Conservation (phyloP, 176 grass and related monocot species). For the Elaeis guineensis region DNA sequence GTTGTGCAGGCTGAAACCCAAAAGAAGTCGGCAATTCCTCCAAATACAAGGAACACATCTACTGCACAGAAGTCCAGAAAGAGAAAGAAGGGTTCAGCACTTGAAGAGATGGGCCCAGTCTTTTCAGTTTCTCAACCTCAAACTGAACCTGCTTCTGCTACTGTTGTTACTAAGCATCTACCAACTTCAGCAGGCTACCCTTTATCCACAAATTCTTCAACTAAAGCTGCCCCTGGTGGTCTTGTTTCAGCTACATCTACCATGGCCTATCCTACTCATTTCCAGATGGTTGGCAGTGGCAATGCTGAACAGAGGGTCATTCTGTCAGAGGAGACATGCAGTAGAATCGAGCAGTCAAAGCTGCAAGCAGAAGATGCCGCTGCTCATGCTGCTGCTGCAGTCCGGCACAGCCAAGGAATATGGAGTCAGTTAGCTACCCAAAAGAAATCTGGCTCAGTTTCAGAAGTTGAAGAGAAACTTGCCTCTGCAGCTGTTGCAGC, state of each 20-base stretch:
- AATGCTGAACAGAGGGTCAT: slow-evolving; percentile 34
- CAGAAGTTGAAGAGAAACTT: slow-evolving; percentile 77
- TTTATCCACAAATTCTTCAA: slow-evolving; percentile 44
- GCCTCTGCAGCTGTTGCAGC: slow-evolving; percentile 73
- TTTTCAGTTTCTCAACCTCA: slow-evolving; percentile 32
- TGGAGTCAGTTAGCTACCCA: slow-evolving; percentile 57
- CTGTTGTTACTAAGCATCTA: slow-evolving; percentile 24
- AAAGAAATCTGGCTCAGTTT: slow-evolving; percentile 37
- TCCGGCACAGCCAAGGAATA: slow-evolving; percentile 58
- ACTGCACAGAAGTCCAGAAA: slow-evolving; percentile 73
- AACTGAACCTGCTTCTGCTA: slow-evolving; percentile 31
- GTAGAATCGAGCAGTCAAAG: slow-evolving; percentile 59
- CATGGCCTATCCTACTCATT: slow-evolving; percentile 36
- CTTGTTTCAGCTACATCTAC: slow-evolving; percentile 43
- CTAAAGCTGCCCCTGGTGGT: slow-evolving; percentile 30
- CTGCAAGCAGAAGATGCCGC: slow-evolving; percentile 53
- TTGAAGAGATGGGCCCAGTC: slow-evolving; percentile 31
- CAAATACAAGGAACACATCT: slow-evolving; percentile 32
- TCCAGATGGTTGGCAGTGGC: slow-evolving; percentile 29
- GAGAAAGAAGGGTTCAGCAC: slow-evolving; percentile 76
- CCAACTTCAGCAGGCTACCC: slow-evolving; percentile 25
- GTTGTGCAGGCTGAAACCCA: slow-evolving; percentile 33
- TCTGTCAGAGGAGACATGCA: slow-evolving; percentile 41
- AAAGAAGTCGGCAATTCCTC: slow-evolving; percentile 46
- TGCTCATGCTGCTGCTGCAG: slow-evolving; percentile 41